Evolutionary conservation across 345 rosid species (phyloP), one percentile per base, ranked within the genome.

Genomic region (Citrus glauca): DNA sequence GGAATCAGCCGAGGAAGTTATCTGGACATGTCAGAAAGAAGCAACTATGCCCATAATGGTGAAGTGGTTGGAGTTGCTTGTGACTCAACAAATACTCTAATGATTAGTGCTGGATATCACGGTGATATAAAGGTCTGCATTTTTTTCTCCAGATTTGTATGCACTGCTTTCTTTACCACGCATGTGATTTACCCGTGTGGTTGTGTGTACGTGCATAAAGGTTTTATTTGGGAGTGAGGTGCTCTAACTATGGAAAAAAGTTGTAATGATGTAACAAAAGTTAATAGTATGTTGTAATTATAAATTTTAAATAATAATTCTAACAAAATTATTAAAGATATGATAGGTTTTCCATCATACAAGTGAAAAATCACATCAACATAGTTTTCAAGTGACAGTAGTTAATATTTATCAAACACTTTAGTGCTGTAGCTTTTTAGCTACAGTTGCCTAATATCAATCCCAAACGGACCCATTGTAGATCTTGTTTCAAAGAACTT

Each of bases 21-120:
- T 77, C 17, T 88, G 61, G 99, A 96, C 81, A 71, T 27, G 69
- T 84, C 86, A 70, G 91, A 86, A 84, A 90, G 82, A 78, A 80
- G 78, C 79, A 80, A 78, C 67, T 83, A 79, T 78, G 91, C 98
- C 45, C 98, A 94, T 82, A 82, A 86, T 27, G 94, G 93, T 16
- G 94, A 89, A 86, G 97, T 94, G 64, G 87, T 90, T 79, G 99
- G 97, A 84, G 91, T 96, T 83, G 98, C 94, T 76, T 94, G 98
- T 74, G 98, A 96, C 87, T 90, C 98, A 61, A 92, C 98, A 75
- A 94, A 96, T 82, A 87, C 95, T 66, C 87, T 88, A 72, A 85
- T 96, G 95, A 94, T 96, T 76, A 96, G 99, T 88, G 95, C 92
- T 8, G 98, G 99, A 71, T 96, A 89, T 79, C 89, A 84, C 85